Evolutionary conservation across 202 grass and related monocot species (phyloP).

Genomic region (Carex arenaria): DNA sequence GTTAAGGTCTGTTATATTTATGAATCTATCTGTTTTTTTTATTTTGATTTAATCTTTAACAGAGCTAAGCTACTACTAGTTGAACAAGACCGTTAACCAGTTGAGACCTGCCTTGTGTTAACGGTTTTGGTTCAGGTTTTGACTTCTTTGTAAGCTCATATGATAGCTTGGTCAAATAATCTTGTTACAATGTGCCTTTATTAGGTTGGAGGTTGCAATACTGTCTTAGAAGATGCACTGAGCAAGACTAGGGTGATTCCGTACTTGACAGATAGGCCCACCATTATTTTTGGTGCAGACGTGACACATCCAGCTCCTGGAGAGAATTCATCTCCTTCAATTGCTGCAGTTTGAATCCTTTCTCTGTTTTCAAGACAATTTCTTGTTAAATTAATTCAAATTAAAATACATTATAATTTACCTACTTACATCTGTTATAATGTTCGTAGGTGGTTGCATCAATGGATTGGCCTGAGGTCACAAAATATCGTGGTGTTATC

Average conservation of each 20-base stretch:
- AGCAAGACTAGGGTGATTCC: conserved; percentile 39
- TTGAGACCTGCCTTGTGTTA: background rate
- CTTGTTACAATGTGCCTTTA: background rate
- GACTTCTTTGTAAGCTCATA: background rate
- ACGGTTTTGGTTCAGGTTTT: background rate
- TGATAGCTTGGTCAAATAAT: background rate
- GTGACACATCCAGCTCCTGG: conserved; percentile 70
- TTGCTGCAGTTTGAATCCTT: conserved; percentile 50
- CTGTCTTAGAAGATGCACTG: conserved; percentile 49
- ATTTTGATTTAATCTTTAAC: background rate
- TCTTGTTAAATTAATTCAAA: background rate
- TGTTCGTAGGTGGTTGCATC: conserved; percentile 58
- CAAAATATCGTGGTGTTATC: conserved; percentile 62
- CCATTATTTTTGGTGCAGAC: conserved; percentile 78
- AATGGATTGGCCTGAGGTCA: conserved; percentile 73
- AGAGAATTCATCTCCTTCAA: conserved; percentile 66
- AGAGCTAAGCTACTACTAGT: background rate
- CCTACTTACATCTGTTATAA: background rate
- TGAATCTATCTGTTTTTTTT: background rate
- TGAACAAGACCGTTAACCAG: background rate
- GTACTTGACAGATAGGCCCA: conserved; percentile 48
- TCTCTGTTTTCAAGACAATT: background rate
- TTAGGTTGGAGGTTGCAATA: conserved; percentile 80
- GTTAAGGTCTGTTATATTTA: background rate
- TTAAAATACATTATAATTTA: background rate